Percentiles rank a stretch among this genome's conserved stretches.
These are phyloP conservation scores for Parachaetomium inaequale DNA, from an alignment of 495 filamentous ascomycete genomes.

Conservation along the genomic window DNA sequence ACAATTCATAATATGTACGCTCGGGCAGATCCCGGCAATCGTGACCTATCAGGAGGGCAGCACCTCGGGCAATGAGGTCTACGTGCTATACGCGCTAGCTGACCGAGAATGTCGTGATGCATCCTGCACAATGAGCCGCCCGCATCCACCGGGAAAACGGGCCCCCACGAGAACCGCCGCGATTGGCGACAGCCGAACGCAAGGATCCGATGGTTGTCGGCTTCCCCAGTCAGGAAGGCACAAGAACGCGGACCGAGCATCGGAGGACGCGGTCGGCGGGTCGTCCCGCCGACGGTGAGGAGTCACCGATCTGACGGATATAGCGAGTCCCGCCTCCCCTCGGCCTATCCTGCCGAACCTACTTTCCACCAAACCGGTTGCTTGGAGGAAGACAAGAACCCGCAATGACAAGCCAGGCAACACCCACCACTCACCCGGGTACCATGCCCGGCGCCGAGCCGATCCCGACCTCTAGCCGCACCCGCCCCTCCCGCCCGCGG, in stretches of 20 bases:
- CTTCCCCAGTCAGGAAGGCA: constrained; percentile 5
- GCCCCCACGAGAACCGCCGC: not conserved
- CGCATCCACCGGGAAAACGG: not conserved
- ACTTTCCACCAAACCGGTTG: not conserved
- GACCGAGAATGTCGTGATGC: constrained; percentile 4
- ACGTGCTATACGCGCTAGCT: too few species aligned
- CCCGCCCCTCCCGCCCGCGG: not conserved
- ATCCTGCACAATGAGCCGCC: not conserved
- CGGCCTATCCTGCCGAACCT: not conserved
- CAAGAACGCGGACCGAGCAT: not conserved
- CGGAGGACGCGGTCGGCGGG: not conserved
- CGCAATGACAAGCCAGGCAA: constrained; percentile 2
- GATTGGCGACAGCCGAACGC: not conserved
- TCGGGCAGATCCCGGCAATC: not conserved
- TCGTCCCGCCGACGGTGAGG: not conserved
- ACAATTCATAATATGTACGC: not conserved
- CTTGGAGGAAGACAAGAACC: not conserved
- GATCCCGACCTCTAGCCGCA: not conserved
- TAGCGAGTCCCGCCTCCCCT: not conserved
- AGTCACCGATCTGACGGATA: not conserved
- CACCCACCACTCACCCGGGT: not conserved
- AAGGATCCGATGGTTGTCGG: constrained; percentile 3
- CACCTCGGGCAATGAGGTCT: too few species aligned
- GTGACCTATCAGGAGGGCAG: too few species aligned
- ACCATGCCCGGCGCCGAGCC: constrained; percentile 1